A percentile compares a stretch with the other conserved stretches of the same genome.
phyloP scores from a whole-genome alignment of 768 basidiomycete genomes.

The Pulveroboletus ravenelii region DNA sequence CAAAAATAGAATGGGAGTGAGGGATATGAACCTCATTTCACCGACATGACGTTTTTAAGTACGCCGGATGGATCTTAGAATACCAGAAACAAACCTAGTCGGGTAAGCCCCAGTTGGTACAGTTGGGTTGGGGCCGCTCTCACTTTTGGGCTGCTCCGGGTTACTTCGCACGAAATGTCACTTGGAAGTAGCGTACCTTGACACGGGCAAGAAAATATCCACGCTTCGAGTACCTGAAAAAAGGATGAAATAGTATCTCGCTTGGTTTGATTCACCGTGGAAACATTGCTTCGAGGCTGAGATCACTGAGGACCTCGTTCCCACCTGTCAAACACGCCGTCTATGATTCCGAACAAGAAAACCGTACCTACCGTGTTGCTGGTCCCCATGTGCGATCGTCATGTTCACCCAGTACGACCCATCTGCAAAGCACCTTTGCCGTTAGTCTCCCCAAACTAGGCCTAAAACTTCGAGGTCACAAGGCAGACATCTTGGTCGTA shows the following conservation, averaged over 20 bases:
- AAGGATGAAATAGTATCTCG: neutral
- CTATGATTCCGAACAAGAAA: neutral
- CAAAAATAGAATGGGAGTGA: neutral
- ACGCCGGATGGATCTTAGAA: neutral
- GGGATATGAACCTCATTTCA: neutral
- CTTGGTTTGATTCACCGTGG: constrained; percentile 4
- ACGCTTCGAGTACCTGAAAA: neutral
- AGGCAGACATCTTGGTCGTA: neutral
- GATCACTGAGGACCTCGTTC: neutral
- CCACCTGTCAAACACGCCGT: neutral
- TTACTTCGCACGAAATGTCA: neutral
- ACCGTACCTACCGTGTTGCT: neutral
- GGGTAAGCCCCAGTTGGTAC: neutral
- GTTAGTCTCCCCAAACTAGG: no score
- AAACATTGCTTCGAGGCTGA: constrained; percentile 2
- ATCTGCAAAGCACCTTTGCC: no score
- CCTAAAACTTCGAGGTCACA: no score
- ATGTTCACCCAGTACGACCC: no score
- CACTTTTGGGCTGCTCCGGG: neutral
- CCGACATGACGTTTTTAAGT: neutral
- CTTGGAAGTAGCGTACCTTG: neutral
- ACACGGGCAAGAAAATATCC: neutral
- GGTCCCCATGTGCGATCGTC: neutral
- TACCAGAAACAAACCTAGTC: neutral
- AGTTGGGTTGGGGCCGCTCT: neutral